Evolutionary conservation across 2,329 filamentous ascomycete genomes (phyloP).

Genomic region (Neophaeococcomyces aloes): DNA sequence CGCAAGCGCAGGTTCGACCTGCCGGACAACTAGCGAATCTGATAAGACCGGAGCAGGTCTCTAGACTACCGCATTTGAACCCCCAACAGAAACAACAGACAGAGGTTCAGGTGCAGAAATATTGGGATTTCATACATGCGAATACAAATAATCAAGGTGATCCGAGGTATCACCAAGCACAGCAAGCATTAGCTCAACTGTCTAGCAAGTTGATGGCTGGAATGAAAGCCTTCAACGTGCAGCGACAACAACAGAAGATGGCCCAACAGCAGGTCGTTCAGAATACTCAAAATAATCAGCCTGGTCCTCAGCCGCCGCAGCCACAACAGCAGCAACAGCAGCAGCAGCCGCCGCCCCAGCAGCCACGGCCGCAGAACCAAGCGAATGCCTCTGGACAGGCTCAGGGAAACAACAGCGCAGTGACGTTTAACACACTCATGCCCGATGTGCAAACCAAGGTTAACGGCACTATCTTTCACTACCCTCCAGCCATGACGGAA

Average conservation of each 20-base stretch:
- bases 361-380: constrained; percentile 10
- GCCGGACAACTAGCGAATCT: constrained; percentile 31
- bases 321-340: constrained; percentile 11
- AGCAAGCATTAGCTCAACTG: constrained; percentile 41
- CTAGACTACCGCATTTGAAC: constrained; percentile 42
- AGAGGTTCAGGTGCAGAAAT: constrained; percentile 41
- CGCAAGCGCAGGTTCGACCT: constrained; percentile 11
- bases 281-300: constrained; percentile 10
- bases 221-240: constrained; percentile 34
- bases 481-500: constrained; percentile 35
- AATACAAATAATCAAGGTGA: constrained; percentile 36
- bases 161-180: constrained; percentile 40
- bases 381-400: constrained; percentile 9
- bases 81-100: constrained; percentile 48
- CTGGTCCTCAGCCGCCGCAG: constrained; percentile 22
- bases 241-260: constrained; percentile 25
- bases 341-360: constrained; percentile 10
- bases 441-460: constrained; percentile 39
- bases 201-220: constrained; percentile 43
- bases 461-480: constrained; percentile 34
- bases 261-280: constrained; percentile 16
- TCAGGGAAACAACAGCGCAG: constrained; percentile 26
- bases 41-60: constrained; percentile 44
- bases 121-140: constrained; percentile 35
- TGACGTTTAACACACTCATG: constrained; percentile 32